Evolutionary conservation across 148 eudicot species (phyloP).

Genomic region (Fagopyrum esculentum): DNA sequence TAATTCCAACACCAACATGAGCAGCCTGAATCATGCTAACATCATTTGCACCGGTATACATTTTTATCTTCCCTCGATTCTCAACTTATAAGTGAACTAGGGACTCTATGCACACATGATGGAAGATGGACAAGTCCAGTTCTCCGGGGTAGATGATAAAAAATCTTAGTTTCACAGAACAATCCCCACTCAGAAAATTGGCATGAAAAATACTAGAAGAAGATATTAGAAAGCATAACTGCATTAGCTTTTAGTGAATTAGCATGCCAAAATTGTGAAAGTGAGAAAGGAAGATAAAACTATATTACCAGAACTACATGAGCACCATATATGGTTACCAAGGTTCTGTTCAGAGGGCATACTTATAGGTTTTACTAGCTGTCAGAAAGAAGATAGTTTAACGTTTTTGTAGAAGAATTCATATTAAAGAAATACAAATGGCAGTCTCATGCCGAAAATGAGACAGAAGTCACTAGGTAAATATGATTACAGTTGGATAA

Average conservation of each 20-base stretch:
- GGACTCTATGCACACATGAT: background rate
- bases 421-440: background rate
- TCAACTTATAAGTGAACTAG: background rate
- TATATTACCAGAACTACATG: background rate
- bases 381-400: background rate
- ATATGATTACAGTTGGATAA: background rate
- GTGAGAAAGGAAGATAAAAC: background rate
- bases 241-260: background rate
- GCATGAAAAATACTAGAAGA: background rate
- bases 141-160: background rate
- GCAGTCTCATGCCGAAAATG: background rate
- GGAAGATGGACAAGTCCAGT: background rate
- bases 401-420: background rate
- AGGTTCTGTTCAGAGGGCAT: background rate
- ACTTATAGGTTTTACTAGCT: background rate
- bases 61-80: background rate
- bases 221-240: background rate
- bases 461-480: background rate
- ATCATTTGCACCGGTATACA: conserved; percentile 65
- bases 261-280: background rate
- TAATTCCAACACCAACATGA: conserved; percentile 98
- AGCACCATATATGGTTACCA: background rate
- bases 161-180: background rate
- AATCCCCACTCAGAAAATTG: background rate
- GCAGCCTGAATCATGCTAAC: conserved; percentile 98